Conservation (phyloP, 371 early-diverging fungal species). For the Mucor racemosus region DNA sequence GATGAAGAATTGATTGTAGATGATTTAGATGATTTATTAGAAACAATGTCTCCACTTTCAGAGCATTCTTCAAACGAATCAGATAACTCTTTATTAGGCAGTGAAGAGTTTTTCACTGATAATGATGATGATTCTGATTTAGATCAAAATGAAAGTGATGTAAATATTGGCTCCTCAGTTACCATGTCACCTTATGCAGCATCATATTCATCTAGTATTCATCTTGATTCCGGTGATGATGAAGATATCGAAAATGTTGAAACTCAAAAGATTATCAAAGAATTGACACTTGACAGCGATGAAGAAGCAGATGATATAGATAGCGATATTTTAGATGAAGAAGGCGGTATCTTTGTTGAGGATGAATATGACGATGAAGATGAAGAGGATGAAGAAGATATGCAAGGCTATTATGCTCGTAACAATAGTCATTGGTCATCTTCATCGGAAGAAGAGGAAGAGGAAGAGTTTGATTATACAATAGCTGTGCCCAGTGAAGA, state of each 20-base stretch:
- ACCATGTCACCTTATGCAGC: constrained; percentile 24
- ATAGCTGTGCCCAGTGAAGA: constrained; percentile 27
- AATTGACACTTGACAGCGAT: constrained; percentile 36
- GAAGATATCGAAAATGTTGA: constrained; percentile 49
- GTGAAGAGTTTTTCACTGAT: constrained; percentile 29
- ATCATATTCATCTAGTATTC: constrained; percentile 34
- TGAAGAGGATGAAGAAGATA: constrained; percentile 29
- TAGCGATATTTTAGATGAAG: constrained; percentile 25
- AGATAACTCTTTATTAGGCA: constrained; percentile 1
- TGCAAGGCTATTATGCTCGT: neutral
- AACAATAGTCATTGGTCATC: constrained; percentile 39
- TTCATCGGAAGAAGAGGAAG: constrained; percentile 46
- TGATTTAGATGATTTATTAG: constrained; percentile 37
- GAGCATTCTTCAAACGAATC: constrained; percentile 19
- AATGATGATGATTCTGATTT: constrained; percentile 10
- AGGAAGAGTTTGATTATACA: constrained; percentile 34
- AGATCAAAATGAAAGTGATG: neutral
- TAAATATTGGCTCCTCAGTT: neutral
- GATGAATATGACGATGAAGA: constrained; percentile 31
- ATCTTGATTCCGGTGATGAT: constrained; percentile 52
- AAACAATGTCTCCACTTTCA: constrained; percentile 39
- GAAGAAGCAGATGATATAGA: constrained; percentile 21
- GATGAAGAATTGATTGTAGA: constrained; percentile 36
- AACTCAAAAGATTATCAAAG: constrained; percentile 46
- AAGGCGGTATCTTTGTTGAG: constrained; percentile 41